Evolutionary conservation across 2,329 filamentous ascomycete genomes (phyloP).

Genomic region (Arthroderma sp.): DNA sequence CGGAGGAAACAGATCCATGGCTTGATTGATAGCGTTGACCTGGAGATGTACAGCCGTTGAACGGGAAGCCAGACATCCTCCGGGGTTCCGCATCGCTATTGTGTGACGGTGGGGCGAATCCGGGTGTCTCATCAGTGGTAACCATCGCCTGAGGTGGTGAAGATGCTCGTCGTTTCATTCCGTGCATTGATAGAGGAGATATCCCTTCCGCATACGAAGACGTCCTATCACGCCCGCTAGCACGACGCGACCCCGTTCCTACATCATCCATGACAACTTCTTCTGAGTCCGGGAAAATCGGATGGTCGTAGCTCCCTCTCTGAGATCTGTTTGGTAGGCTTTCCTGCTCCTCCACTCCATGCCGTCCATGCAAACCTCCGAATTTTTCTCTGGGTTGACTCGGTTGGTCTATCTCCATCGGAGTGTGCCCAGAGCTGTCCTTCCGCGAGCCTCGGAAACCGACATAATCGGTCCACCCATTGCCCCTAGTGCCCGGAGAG

Average conservation of each 20-base stretch:
- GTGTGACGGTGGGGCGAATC: conserved; percentile 18
- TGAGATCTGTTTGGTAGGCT: conserved; percentile 40
- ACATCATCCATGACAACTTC: conserved; percentile 29
- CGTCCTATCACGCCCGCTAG: conserved; percentile 27
- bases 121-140: conserved; percentile 20
- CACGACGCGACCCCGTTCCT: conserved; percentile 19
- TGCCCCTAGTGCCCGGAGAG: conserved; percentile 27
- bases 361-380: conserved; percentile 10
- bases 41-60: conserved; percentile 41
- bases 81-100: conserved; percentile 43
- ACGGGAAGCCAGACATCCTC: conserved; percentile 40
- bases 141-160: conserved; percentile 46
- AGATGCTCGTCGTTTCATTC: conserved; percentile 51
- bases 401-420: conserved; percentile 30
- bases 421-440: conserved; percentile 25
- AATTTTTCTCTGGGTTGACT: conserved; percentile 19
- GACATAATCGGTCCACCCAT: conserved; percentile 29
- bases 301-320: conserved; percentile 50
- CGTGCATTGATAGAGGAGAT: conserved; percentile 31
- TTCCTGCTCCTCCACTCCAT: conserved; percentile 34
- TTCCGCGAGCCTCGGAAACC: conserved; percentile 32
- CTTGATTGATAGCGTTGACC: conserved; percentile 41
- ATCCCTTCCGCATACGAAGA: conserved; percentile 22
- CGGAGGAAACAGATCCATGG: conserved; percentile 52
- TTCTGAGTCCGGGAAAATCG: conserved; percentile 39